phyloP scores from a whole-genome alignment of 352 stramenopile genomes.

The Pelagophyceae sp. region DNA sequence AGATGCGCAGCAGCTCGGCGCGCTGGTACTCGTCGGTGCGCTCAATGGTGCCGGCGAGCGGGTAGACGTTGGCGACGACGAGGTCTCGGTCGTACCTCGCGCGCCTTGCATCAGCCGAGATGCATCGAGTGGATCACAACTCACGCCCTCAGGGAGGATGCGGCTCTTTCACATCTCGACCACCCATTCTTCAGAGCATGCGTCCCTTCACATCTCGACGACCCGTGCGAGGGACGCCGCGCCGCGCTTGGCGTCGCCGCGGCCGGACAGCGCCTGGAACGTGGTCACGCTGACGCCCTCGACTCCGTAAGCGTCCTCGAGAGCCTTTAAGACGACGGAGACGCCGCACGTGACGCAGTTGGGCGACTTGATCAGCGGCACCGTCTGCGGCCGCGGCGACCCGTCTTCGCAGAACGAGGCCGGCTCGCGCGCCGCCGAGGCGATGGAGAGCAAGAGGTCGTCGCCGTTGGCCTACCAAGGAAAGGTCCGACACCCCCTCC shows the following conservation, averaged over 20 bases:
- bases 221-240: too few species aligned
- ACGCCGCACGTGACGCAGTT: slow-evolving; percentile 14
- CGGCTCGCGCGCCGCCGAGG: too few species aligned
- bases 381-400: neutral
- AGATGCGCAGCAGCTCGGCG: slow-evolving; percentile 11
- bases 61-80: slow-evolving; percentile 15
- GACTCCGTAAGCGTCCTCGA: slow-evolving; percentile 6
- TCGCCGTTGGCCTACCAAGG: slow-evolving; percentile 12
- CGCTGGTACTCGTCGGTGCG: slow-evolving; percentile 15
- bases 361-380: slow-evolving; percentile 1
- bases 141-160: too few species aligned
- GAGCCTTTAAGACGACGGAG: neutral
- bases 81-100: neutral
- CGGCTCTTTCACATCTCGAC: too few species aligned
- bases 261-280: slow-evolving; percentile 9
- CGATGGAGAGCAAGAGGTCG: neutral
- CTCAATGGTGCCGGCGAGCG: neutral
- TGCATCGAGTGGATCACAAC: too few species aligned
- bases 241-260: slow-evolving; percentile 11
- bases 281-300: slow-evolving; percentile 12
- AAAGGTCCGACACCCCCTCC: too few species aligned
- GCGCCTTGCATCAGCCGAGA: too few species aligned
- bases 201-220: too few species aligned
- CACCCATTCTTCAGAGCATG: too few species aligned
- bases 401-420: too few species aligned